Evolutionary conservation across 495 filamentous ascomycete genomes (phyloP).

Genomic region (Jackrogersella minutella): DNA sequence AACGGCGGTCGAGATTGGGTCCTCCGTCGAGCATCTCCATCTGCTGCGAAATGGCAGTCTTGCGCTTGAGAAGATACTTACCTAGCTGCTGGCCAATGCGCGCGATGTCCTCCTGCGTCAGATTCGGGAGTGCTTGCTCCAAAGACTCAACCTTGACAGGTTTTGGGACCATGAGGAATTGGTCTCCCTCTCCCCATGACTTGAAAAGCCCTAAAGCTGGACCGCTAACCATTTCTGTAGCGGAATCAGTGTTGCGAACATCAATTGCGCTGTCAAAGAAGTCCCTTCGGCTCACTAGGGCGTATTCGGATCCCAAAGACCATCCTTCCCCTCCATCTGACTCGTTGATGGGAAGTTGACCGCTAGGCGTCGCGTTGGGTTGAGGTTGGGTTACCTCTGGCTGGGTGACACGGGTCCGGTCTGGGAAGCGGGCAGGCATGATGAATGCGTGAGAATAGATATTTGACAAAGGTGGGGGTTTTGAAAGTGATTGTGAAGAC

Average conservation of each 20-base stretch:
- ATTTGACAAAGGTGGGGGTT: neutral
- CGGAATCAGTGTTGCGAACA: neutral
- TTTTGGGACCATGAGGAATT: neutral
- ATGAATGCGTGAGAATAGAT: neutral
- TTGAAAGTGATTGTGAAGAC: neutral
- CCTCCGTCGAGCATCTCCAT: constrained; percentile 10
- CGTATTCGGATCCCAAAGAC: constrained; percentile 1
- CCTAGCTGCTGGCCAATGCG: constrained; percentile 12
- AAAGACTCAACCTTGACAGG: constrained; percentile 6
- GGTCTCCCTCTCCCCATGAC: neutral
- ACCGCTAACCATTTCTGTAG: neutral
- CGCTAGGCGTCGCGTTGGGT: neutral
- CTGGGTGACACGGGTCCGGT: neutral
- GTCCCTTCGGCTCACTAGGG: neutral
- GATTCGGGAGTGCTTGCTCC: neutral
- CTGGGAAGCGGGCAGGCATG: constrained; percentile 18
- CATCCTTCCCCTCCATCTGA: neutral
- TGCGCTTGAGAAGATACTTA: constrained; percentile 2
- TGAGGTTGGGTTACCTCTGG: neutral
- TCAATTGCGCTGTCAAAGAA: constrained; percentile 6
- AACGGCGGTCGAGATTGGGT: neutral
- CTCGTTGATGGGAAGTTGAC: neutral
- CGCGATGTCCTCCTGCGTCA: neutral
- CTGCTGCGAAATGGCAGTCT: neutral
- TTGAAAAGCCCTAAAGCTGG: neutral